phyloP scores from a whole-genome alignment of 2,329 filamentous ascomycete genomes.

The Stagonosporopsis rhizophila region DNA sequence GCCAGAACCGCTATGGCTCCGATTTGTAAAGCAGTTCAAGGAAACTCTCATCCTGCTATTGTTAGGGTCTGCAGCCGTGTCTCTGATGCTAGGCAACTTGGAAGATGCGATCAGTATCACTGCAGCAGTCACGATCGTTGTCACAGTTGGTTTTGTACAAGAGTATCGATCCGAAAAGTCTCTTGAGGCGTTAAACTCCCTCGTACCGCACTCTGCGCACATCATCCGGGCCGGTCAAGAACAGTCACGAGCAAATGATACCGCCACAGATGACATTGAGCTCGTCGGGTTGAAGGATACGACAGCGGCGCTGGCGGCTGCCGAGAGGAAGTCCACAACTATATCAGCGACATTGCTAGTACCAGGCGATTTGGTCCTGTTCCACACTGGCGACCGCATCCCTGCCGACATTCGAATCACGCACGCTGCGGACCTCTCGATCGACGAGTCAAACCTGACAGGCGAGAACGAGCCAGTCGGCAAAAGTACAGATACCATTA shows the following conservation, averaged over 20 bases:
- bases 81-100: conserved; percentile 87
- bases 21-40: conserved; percentile 95
- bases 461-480: conserved; percentile 94
- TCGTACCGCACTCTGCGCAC: conserved; percentile 95
- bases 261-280: conserved; percentile 50
- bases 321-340: conserved; percentile 79
- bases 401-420: conserved; percentile 96
- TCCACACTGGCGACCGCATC: conserved; percentile 94
- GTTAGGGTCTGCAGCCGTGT: conserved; percentile 85
- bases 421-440: conserved; percentile 84
- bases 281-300: conserved; percentile 60
- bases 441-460: conserved; percentile 96
- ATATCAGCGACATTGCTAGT: conserved; percentile 89
- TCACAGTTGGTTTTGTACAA: conserved; percentile 94
- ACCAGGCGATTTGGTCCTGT: conserved; percentile 89
- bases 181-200: conserved; percentile 88
- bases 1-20: conserved; percentile 91
- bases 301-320: conserved; percentile 66
- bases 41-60: conserved; percentile 94
- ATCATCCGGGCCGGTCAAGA: conserved; percentile 69
- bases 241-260: conserved; percentile 34
- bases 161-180: conserved; percentile 98
- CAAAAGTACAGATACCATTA: conserved; percentile 72
- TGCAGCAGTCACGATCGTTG: conserved; percentile 94
- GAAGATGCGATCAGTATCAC: conserved; percentile 97